A percentile compares a stretch with the other conserved stretches of the same genome.
phyloP scores from a whole-genome alignment of 306 rosid species.

The Cucurbita ficifolia region DNA sequence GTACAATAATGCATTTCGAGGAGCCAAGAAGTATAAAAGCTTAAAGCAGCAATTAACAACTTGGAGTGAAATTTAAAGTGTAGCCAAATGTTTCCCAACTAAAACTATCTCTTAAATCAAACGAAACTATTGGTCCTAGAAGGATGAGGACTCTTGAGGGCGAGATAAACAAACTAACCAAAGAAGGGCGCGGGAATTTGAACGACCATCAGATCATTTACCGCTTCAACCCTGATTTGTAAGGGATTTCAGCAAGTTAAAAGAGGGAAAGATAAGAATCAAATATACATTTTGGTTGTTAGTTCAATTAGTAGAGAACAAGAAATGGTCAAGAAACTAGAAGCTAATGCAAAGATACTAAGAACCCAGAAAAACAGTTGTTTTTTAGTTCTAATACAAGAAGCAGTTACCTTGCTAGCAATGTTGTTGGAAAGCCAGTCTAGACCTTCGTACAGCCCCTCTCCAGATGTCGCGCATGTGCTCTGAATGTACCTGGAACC shows the following conservation, averaged over 20 bases:
- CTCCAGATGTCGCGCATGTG: conserved; percentile 25
- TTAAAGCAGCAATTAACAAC: background rate
- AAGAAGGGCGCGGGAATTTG: background rate
- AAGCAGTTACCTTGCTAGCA: conserved; percentile 60
- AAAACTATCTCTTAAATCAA: background rate
- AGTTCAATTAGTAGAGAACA: background rate
- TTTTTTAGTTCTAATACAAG: background rate
- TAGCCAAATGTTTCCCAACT: background rate
- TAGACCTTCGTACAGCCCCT: conserved; percentile 90
- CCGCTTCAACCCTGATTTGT: background rate
- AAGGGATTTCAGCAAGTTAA: background rate
- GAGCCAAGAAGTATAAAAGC: background rate
- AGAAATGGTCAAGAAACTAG: background rate
- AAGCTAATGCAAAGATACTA: background rate
- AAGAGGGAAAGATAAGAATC: background rate
- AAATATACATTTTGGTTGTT: background rate
- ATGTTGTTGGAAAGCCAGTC: conserved; percentile 94
- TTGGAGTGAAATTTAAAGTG: background rate
- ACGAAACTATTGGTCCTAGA: background rate
- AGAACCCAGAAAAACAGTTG: background rate
- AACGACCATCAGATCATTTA: background rate
- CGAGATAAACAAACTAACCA: background rate
- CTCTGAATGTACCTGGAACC: no score
- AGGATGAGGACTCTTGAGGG: background rate
- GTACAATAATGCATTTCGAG: background rate